Evolutionary conservation across 2,329 filamentous ascomycete genomes (phyloP).

Genomic region (Fusarium penzigii): DNA sequence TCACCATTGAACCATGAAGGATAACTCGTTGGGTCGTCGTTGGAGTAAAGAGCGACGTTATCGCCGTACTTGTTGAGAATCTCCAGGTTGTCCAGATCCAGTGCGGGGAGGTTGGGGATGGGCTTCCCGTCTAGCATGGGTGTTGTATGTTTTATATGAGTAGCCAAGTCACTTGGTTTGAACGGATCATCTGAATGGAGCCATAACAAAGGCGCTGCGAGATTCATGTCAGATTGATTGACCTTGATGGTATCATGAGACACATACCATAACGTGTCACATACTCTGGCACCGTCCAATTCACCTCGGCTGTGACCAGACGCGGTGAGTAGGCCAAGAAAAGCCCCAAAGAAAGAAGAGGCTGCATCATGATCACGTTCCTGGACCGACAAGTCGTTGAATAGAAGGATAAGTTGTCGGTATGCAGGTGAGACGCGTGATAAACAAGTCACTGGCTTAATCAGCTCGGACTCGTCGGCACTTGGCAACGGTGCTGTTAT

Average conservation of each 20-base stretch:
- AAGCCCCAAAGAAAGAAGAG: too few relatives aligned
- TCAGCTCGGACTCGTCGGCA: background rate
- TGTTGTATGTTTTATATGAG: slow-evolving; percentile 32
- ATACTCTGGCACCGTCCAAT: slow-evolving; percentile 25
- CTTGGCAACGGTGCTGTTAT: background rate
- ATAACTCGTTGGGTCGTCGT: slow-evolving; percentile 28
- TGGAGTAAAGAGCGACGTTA: slow-evolving; percentile 25
- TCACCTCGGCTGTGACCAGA: background rate
- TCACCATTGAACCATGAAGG: slow-evolving; percentile 33
- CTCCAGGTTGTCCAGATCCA: slow-evolving; percentile 33
- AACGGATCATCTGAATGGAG: slow-evolving; percentile 35
- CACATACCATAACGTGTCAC: slow-evolving; percentile 33
- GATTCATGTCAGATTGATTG: slow-evolving; percentile 1
- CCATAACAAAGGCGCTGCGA: slow-evolving; percentile 34
- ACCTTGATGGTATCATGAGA: background rate
- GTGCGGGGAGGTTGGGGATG: slow-evolving; percentile 17
- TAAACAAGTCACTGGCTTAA: background rate
- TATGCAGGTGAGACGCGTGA: background rate
- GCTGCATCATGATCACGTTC: too few relatives aligned
- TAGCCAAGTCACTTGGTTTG: slow-evolving; percentile 32
- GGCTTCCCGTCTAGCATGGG: slow-evolving; percentile 21
- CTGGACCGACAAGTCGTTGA: background rate
- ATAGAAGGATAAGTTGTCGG: background rate
- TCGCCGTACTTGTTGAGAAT: slow-evolving; percentile 24
- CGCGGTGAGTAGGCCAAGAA: too few relatives aligned